Conservation (phyloP, 2,329 filamentous ascomycete genomes). For the Sporothrix euskadiensis region DNA sequence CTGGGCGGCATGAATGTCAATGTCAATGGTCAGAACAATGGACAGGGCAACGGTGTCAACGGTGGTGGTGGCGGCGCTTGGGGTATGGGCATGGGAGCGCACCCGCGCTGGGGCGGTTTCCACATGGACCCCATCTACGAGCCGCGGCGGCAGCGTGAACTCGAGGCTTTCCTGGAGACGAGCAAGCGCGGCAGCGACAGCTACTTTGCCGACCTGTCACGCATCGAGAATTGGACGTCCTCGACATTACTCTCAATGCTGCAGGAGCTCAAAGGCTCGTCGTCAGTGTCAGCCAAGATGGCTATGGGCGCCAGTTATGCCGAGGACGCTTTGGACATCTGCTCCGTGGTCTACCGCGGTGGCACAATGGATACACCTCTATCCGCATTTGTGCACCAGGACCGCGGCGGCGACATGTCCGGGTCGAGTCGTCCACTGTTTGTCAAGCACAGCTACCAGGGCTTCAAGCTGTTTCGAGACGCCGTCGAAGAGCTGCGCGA, state of each 20-base stretch:
- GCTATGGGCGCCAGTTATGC: slow-evolving; percentile 8
- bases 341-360: slow-evolving; percentile 23
- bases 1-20: background rate
- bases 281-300: slow-evolving; percentile 9
- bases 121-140: slow-evolving; percentile 22
- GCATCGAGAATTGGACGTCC: slow-evolving; percentile 23
- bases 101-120: slow-evolving; percentile 12
- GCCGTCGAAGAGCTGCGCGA: slow-evolving; percentile 16
- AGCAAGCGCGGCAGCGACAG: slow-evolving; percentile 17
- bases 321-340: slow-evolving; percentile 19
- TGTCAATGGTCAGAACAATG: background rate
- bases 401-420: slow-evolving; percentile 12
- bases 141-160: slow-evolving; percentile 20
- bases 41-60: background rate
- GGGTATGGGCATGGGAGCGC: background rate
- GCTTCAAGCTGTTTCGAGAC: slow-evolving; percentile 22
- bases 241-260: slow-evolving; percentile 20
- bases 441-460: slow-evolving; percentile 24
- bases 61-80: too few species aligned
- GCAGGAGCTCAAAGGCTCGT: slow-evolving; percentile 18
- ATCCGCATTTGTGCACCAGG: slow-evolving; percentile 18
- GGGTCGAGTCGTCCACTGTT: slow-evolving; percentile 11
- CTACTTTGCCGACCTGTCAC: slow-evolving; percentile 22
- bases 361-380: slow-evolving; percentile 19
- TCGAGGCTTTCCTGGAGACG: slow-evolving; percentile 17